Base-by-base conservation (phyloP, 2,329 filamentous ascomycete species). In the Aspergillus cejpii region DNA sequence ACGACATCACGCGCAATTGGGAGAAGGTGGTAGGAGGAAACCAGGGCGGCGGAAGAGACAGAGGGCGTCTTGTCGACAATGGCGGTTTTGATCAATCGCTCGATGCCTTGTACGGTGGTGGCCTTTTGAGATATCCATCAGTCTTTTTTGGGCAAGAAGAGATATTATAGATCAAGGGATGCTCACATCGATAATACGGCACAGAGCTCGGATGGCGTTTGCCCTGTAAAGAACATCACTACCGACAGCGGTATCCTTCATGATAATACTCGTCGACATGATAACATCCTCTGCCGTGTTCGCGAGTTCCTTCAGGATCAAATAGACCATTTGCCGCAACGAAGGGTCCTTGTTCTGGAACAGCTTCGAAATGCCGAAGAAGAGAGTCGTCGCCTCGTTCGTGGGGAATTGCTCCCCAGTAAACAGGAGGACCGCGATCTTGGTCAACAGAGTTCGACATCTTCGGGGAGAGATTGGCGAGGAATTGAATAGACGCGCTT, bases 311-410 rank as follows among this genome's bases (percentile, higher is more conserved):
- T 97, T 98, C 75, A 97, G 87, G 66, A 96, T 84, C 56, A 97
- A 78, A 74, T 97, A 94, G 41, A 98, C 91, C 90, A 97, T 96
- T 76, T 98, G 92, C 62, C 92, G 88, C 65, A 98, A 78, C 60
- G 88, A 91, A 61, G 90, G 86, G 84, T 98, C 92, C 72, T 96
- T 97, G 74, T 97, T 97, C 77, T 97, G 91, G 79, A 98, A 98
- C 49, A 97, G 80, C 78, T 97, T 97, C 51, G 91, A 97, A 70
- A 94, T 97, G 59, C 91, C 90, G 68, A 97, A 97, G 81, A 98
- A 98, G 55, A 98, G 85, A 38, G 88, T 91, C 24, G 92, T 97
- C 58, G 92, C 92, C 80, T 98, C 92, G 65, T 94, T 94, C 48
- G 86, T 91, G 37, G 91, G 90, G 76, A 97, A 98, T 66, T 84